Evolutionary conservation across 306 rosid species (phyloP), one percentile per base, ranked within the genome.

Genomic region (Sindora glabra): DNA sequence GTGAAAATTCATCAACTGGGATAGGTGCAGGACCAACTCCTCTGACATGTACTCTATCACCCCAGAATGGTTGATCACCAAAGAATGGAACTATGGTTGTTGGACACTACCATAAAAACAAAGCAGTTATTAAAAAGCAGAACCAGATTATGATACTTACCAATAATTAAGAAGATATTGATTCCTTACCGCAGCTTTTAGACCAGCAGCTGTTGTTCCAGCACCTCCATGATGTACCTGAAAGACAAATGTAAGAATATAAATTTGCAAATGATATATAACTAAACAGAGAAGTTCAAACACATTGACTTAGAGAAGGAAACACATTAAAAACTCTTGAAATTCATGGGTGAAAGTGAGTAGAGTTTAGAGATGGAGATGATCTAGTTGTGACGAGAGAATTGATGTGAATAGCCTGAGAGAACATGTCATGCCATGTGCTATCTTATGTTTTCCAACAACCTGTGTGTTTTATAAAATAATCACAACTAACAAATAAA

Each of bases 171-270:
- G n/a, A n/a, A 21, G 21, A 65, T 27, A 64, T 18, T 1, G 69
- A 74, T 23, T 60, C 66, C 69, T 76, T 86, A 94, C 99, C 8
- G 99, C 91, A 67, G 99, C 97, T 79, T 79, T 89, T 51, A 94
- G 77, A 73, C 99, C 99, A 38, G 99, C 97, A 69, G 99, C 99
- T 34, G 99, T 94, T n/a, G 99, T 94, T 79, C 99, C 99, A 57
- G 99, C 99, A 66, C 99, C 99, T 50, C 99, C 99, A 53, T 94
- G 99, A 81, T 94, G 99, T 68, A 94, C 95, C 99, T 89, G 81
- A 47, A 67, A 56, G 25, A 16, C 59, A 57, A 18, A 24, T 25
- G 27, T 12, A 18, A 74, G 69, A 72, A 12, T n/a, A 54, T 68
- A 26, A 44, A 46, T n/a, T 38, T 64, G 32, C 6, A 30, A 47